Base-by-base conservation (phyloP, 257 asterid species). In the Craterostigma plantagineum region DNA sequence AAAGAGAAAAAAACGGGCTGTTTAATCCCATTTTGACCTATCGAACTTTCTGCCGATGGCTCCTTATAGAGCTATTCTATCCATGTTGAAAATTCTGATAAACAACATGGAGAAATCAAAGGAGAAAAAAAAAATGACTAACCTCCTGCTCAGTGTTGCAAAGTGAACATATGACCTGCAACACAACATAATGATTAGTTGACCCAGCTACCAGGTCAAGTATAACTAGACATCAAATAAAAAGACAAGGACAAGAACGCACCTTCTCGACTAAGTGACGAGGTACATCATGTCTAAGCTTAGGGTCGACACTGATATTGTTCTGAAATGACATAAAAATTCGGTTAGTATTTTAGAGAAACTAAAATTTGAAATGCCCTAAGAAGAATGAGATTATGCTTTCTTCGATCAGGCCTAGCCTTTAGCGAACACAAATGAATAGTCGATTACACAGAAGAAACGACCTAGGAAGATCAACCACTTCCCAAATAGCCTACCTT, bases 101-200 rank as follows among this genome's bases (percentile, higher is more conserved):
- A 23, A 23, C 6, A 2, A 23, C 2, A 6, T 23, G 30, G 30
- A 23, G 6, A 2, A 23, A 23, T 23, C 30, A 23, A 23, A 2
- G 30, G 30, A 6, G 30, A 8, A 8, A 18, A n/a, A n/a, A n/a
- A 35, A 38, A 16, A 14, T 8, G 38, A 68, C 79, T 42, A 51
- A 84, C 96, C 93, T 80, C 82, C 50, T 84, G 96, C 57, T 84
- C 96, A 18, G 90, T 77, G 57, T 68, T 64, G 46, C 96, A 84
- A 12, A 84, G 78, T 17, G 92, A 68, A 62, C 96, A 84, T 62
- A 84, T 59, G 56, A 84, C 70, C 93, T 84, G 76, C 45, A 64
- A 38, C 45, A 23, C 48, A 14, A 3, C 30, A 23, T 2, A 23
- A 23, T 23, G 30, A 23, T 23, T 23, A 23, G 2, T 23, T 23